Base-by-base conservation (phyloP, 2,329 filamentous ascomycete genomes). In the Berkeleyomyces basicola region DNA sequence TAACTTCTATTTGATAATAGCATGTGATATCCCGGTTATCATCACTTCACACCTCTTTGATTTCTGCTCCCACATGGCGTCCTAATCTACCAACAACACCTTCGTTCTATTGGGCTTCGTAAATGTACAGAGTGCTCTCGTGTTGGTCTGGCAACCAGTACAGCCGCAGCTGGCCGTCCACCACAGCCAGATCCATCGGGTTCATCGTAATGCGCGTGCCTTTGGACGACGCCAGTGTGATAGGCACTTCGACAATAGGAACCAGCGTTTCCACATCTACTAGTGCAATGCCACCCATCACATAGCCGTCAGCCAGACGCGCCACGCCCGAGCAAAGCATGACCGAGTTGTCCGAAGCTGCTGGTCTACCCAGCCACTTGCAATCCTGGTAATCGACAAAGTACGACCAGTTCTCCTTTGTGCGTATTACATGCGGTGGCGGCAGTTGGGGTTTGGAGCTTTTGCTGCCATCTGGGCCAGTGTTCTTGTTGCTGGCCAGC, bases 381-480 rank as follows among this genome's bases (percentile, higher is more conserved):
- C 77, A 79, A 70, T 79, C 77, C 68, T 79, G 77, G 66, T 79
- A 79, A 64, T 79, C 77, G 62, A 76, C 68, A 67, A 73, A 79
- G 66, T 76, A 72, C 43, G 70, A 74, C 0, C 75, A 76, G 59
- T 78, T 78, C 4, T 65, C 67, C 0, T 69, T 66, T 0, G 67
- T 64, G 1, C 23, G 61, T 0, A 64, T 51, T 1, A 71, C 67
- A 1, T 64, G 61, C 42, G 57, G 44, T 9, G 60, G 23, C 31
- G 43, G 46, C 36, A 23, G 59, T 37, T 39, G 61, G 14, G 7
- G 40, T 31, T 9, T 44, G 16, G 53, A 49, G n/a, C 16, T 39
- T 31, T 6, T 31, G 31, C 11, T 53, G 16, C n/a, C n/a, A 2
- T 40, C 58, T 4, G n/a, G 7, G 4, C 40, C 31, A 16, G 5